Percentiles rank a stretch among this genome's conserved stretches.
These are phyloP conservation scores for Uronychia setigera DNA, from an alignment of 73 alveolate genomes.

Conservation along the genomic window DNA sequence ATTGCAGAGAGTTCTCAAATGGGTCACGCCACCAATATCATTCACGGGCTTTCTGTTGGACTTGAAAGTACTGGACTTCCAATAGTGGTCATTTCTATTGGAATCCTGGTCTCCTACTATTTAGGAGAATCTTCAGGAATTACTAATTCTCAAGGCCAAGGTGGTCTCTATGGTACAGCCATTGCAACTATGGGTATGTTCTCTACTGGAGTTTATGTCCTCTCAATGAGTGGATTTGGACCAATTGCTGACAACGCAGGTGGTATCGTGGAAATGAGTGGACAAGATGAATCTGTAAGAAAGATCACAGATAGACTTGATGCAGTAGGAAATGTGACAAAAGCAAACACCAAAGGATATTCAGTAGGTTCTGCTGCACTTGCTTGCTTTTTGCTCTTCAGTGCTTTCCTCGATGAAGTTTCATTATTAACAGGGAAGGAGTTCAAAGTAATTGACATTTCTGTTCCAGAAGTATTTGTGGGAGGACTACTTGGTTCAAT, in stretches of 20 bases:
- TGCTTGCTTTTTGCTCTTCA: slow-evolving; percentile 81
- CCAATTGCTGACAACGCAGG: slow-evolving; percentile 96
- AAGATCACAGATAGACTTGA: slow-evolving; percentile 91
- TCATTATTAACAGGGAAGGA: slow-evolving; percentile 53
- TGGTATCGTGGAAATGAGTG: slow-evolving; percentile 80
- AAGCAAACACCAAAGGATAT: slow-evolving; percentile 93
- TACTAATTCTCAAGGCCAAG: slow-evolving; percentile 54
- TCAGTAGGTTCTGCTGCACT: slow-evolving; percentile 91
- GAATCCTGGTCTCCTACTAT: slow-evolving; percentile 78
- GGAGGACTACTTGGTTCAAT: slow-evolving; percentile 80
- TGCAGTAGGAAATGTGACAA: slow-evolving; percentile 95
- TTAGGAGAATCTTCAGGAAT: slow-evolving; percentile 81
- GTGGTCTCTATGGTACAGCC: slow-evolving; percentile 94
- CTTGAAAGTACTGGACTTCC: slow-evolving; percentile 84
- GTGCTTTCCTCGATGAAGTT: slow-evolving; percentile 92
- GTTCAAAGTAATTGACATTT: slow-evolving; percentile 67
- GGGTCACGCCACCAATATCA: slow-evolving; percentile 94
- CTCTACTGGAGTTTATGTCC: slow-evolving; percentile 85
- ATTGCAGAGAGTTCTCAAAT: slow-evolving; percentile 80
- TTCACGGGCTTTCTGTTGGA: slow-evolving; percentile 86
- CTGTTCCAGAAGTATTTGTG: slow-evolving; percentile 81
- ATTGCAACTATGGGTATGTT: slow-evolving; percentile 96
- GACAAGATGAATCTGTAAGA: slow-evolving; percentile 69
- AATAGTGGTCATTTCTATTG: slow-evolving; percentile 74
- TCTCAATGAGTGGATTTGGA: slow-evolving; percentile 94